Conservation (phyloP, 2,329 filamentous ascomycete species). For the Neurospora sp. region DNA sequence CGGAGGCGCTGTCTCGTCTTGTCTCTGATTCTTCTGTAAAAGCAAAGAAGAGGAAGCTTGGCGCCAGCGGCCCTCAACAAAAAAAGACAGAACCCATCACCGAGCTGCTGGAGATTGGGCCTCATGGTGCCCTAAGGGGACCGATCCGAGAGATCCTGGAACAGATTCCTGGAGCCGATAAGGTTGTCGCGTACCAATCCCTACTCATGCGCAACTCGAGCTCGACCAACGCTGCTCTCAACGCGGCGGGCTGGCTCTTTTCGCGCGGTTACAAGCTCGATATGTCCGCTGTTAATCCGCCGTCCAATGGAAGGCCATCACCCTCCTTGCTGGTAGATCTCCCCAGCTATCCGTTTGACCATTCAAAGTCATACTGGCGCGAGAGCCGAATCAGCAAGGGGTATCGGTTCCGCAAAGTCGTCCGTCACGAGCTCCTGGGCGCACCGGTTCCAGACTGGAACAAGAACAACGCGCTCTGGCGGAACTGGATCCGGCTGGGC, state of each 20-base stretch:
- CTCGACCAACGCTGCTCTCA: neutral
- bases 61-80: constrained; percentile 5
- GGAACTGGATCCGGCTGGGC: constrained; percentile 30
- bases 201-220: neutral
- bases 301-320: neutral
- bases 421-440: constrained; percentile 21
- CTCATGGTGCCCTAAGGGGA: constrained; percentile 20
- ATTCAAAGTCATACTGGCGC: constrained; percentile 27
- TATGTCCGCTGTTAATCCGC: neutral
- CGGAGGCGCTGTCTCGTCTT: constrained; percentile 17
- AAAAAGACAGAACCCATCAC: constrained; percentile 12
- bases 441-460: constrained; percentile 17
- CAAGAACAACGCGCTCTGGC: constrained; percentile 28
- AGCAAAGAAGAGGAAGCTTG: neutral
- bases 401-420: constrained; percentile 20
- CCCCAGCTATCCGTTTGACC: constrained; percentile 32
- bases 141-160: constrained; percentile 20
- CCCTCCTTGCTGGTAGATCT: constrained; percentile 21
- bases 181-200: neutral
- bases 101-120: constrained; percentile 23
- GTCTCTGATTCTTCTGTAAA: neutral
- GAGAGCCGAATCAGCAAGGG: constrained; percentile 25
- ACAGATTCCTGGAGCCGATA: constrained; percentile 5
- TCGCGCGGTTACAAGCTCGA: neutral
- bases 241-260: neutral